Evolutionary conservation across 1,139 yeast genomes (phyloP).

Genomic region (Fermentozyma sake): DNA sequence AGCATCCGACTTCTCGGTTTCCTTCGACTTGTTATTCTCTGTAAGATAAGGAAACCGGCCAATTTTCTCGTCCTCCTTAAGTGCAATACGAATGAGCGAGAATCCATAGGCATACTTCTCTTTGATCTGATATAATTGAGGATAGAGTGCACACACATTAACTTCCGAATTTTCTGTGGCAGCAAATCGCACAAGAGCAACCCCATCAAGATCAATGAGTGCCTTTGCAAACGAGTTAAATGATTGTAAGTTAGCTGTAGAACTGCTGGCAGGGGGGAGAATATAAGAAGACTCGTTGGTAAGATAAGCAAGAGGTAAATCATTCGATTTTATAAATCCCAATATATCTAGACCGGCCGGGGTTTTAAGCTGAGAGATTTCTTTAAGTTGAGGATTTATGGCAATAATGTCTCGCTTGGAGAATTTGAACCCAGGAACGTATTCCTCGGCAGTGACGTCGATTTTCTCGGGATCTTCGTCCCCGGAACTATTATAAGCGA

Average conservation of each 20-base stretch:
- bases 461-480: conserved; percentile 18
- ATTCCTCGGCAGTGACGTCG: conserved; percentile 10
- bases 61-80: conserved; percentile 68
- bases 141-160: conserved; percentile 55
- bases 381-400: conserved; percentile 36
- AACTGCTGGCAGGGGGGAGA: conserved; percentile 37
- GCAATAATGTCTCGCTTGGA: conserved; percentile 50
- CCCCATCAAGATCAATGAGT: conserved; percentile 42
- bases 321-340: conserved; percentile 47
- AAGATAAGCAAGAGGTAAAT: conserved; percentile 55
- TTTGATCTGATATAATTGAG: conserved; percentile 23
- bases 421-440: conserved; percentile 53
- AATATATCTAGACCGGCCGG: conserved; percentile 56
- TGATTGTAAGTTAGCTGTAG: conserved; percentile 35
- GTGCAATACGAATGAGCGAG: conserved; percentile 56
- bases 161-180: conserved; percentile 44
- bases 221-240: conserved; percentile 55
- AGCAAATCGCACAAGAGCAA: conserved; percentile 62
- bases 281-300: conserved; percentile 58
- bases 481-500: too few species aligned
- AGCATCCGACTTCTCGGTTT: conserved; percentile 1
- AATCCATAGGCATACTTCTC: conserved; percentile 23
- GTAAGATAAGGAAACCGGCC: conserved; percentile 56
- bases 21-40: conserved; percentile 13
- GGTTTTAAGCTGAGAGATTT: conserved; percentile 39